phyloP scores from a whole-genome alignment of 2,329 filamentous ascomycete species.

The Stagonosporopsis vannaccii region DNA sequence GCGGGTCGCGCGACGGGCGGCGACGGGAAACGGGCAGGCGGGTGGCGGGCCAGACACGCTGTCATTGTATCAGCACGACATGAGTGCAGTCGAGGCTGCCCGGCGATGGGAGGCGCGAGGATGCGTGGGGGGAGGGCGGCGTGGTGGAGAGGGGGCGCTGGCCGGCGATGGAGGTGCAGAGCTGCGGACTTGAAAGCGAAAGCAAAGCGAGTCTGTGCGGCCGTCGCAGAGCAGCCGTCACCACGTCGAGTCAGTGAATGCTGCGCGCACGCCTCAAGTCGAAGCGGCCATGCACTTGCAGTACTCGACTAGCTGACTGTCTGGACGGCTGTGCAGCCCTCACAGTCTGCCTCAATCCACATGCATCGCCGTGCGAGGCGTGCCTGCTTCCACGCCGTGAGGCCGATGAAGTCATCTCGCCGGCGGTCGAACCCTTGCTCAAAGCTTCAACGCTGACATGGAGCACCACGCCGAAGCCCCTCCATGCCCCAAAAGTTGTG shows the following conservation, averaged over 20 bases:
- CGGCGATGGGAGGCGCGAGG: slow-evolving; percentile 22
- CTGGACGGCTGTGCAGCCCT: background rate
- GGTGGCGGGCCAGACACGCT: slow-evolving; percentile 31
- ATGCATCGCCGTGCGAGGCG: background rate
- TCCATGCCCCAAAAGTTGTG: background rate
- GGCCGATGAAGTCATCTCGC: slow-evolving; percentile 18
- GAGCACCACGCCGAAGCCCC: background rate
- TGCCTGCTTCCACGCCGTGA: background rate
- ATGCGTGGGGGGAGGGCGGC: slow-evolving; percentile 11
- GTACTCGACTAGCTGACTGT: background rate
- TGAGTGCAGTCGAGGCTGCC: slow-evolving; percentile 42
- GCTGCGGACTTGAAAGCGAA: background rate
- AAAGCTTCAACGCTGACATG: slow-evolving; percentile 8
- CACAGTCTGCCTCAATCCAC: background rate
- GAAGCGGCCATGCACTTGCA: background rate
- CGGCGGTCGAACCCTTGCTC: slow-evolving; percentile 14
- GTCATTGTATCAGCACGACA: slow-evolving; percentile 48
- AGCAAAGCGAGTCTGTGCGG: background rate
- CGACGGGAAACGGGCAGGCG: slow-evolving; percentile 27
- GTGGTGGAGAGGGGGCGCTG: slow-evolving; percentile 7
- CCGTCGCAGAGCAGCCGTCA: background rate
- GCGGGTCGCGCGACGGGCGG: slow-evolving; percentile 39
- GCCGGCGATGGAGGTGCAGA: background rate
- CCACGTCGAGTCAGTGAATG: background rate
- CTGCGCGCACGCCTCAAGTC: background rate